These are phyloP conservation scores for Podila verticillata DNA, from an alignment of 192 early-diverging fungal genomes.

Conservation along the genomic window DNA sequence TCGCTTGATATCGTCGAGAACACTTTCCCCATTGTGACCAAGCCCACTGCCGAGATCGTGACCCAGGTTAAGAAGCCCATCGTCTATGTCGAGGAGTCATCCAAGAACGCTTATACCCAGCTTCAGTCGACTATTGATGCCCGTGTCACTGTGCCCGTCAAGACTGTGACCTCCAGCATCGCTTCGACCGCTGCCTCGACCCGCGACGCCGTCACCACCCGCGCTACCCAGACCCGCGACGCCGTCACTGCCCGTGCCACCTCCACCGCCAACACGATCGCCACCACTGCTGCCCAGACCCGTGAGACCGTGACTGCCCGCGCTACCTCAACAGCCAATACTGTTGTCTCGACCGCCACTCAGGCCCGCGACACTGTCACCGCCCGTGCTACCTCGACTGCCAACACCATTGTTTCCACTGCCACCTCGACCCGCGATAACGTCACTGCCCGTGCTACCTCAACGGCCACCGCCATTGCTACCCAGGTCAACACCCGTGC, in stretches of 20 bases:
- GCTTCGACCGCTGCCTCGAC: slow-evolving; percentile 22
- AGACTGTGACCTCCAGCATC: slow-evolving; percentile 56
- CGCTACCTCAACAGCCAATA: background rate
- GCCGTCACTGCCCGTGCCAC: background rate
- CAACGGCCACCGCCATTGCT: slow-evolving; percentile 53
- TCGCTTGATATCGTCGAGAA: slow-evolving; percentile 72
- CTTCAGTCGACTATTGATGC: slow-evolving; percentile 49
- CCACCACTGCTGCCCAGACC: slow-evolving; percentile 59
- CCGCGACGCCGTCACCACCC: background rate
- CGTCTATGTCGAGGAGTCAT: slow-evolving; percentile 35
- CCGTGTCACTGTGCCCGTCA: slow-evolving; percentile 65
- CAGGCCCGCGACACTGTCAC: slow-evolving; percentile 50
- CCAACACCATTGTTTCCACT: slow-evolving; percentile 9
- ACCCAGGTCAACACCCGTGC: slow-evolving; percentile 62
- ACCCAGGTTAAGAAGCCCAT: slow-evolving; percentile 60
- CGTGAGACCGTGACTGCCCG: slow-evolving; percentile 50
- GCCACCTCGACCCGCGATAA: slow-evolving; percentile 40
- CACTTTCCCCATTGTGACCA: slow-evolving; percentile 66
- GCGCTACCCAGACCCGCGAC: too few species aligned
- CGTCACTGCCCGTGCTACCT: slow-evolving; percentile 28
- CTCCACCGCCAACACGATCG: slow-evolving; percentile 22
- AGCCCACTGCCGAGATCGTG: slow-evolving; percentile 70
- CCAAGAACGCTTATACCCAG: slow-evolving; percentile 56
- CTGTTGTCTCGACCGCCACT: slow-evolving; percentile 12
- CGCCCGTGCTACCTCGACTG: slow-evolving; percentile 59